These are phyloP conservation scores for Starmerella asiatica DNA, from an alignment of 805 yeast genomes.

Conservation along the genomic window DNA sequence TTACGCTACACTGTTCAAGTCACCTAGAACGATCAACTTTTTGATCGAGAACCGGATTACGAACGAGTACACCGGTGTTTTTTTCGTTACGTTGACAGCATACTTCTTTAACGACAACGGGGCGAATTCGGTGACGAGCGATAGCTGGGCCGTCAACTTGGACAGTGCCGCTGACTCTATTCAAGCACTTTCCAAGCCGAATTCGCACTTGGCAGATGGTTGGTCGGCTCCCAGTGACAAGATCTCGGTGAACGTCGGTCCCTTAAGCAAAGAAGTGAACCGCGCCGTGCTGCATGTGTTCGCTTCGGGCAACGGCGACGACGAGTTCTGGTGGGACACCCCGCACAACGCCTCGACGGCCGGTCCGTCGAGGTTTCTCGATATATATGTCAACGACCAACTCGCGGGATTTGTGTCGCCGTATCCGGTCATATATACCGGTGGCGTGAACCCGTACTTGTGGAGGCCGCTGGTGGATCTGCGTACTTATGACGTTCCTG, in stretches of 20 bases:
- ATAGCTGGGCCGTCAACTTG: conserved; percentile 16
- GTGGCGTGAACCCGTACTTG: conserved; percentile 65
- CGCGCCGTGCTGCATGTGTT: conserved; percentile 44
- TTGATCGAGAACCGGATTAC: conserved; percentile 47
- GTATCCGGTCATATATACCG: conserved; percentile 62
- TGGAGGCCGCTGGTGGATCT: conserved; percentile 73
- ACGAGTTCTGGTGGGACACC: conserved; percentile 67
- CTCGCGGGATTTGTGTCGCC: conserved; percentile 54
- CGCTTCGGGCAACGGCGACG: conserved; percentile 63
- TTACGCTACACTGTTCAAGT: conserved; percentile 40
- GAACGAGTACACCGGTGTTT: conserved; percentile 44
- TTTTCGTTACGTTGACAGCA: conserved; percentile 41
- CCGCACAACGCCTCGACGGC: conserved; percentile 3
- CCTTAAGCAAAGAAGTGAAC: conserved; percentile 14
- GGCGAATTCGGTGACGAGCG: conserved; percentile 9
- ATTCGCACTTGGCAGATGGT: conserved; percentile 1
- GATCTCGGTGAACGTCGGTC: conserved; percentile 9
- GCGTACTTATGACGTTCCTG: conserved; percentile 58
- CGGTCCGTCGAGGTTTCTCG: conserved; percentile 37
- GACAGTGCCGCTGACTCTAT: conserved; percentile 9
- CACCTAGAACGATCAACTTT: conserved; percentile 9
- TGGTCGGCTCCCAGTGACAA: conserved; percentile 19
- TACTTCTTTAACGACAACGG: conserved; percentile 31
- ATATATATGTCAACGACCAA: conserved; percentile 45
- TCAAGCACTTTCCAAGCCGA: conserved; percentile 9